Percentiles rank a stretch among this genome's conserved stretches.
Conservation (phyloP, 176 grass and related monocot species). For the Avena insularis region DNA sequence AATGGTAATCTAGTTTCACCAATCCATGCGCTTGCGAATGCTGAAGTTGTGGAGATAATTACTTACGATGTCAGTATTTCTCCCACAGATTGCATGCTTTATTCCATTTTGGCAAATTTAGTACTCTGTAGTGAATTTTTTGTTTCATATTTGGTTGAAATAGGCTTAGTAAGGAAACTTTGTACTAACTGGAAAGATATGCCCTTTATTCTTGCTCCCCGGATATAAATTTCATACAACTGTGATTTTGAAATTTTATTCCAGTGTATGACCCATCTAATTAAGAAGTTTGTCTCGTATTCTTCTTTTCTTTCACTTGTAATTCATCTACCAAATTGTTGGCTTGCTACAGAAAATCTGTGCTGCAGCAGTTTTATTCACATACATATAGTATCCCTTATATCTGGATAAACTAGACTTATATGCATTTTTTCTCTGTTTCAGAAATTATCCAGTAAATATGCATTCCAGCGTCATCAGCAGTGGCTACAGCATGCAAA, state of each 20-base stretch:
- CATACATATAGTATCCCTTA: neutral
- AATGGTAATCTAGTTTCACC: slow-evolving; percentile 95
- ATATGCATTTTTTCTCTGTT: slow-evolving; percentile 19
- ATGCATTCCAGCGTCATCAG: slow-evolving; percentile 83
- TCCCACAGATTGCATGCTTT: slow-evolving; percentile 33
- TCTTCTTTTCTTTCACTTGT: slow-evolving; percentile 32
- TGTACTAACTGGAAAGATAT: neutral
- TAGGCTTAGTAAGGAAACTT: slow-evolving; percentile 3
- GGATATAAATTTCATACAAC: slow-evolving; percentile 14
- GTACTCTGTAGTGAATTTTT: neutral
- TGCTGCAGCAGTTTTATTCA: slow-evolving; percentile 17
- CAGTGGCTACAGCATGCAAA: slow-evolving; percentile 93
- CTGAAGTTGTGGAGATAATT: slow-evolving; percentile 98
- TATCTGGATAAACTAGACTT: slow-evolving; percentile 39
- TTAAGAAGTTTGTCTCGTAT: slow-evolving; percentile 3
- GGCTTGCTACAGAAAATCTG: slow-evolving; percentile 9
- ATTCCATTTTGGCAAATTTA: slow-evolving; percentile 29
- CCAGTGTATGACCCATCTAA: neutral
- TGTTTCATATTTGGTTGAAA: neutral
- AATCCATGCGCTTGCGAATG: slow-evolving; percentile 85
- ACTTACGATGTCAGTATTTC: slow-evolving; percentile 85
- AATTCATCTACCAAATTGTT: slow-evolving; percentile 12
- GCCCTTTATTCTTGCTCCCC: slow-evolving; percentile 17
- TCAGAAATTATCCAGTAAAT: slow-evolving; percentile 86
- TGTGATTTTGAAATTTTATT: slow-evolving; percentile 31